phyloP scores from a whole-genome alignment of 2,329 filamentous ascomycete species.

The Alternaria sp. region DNA sequence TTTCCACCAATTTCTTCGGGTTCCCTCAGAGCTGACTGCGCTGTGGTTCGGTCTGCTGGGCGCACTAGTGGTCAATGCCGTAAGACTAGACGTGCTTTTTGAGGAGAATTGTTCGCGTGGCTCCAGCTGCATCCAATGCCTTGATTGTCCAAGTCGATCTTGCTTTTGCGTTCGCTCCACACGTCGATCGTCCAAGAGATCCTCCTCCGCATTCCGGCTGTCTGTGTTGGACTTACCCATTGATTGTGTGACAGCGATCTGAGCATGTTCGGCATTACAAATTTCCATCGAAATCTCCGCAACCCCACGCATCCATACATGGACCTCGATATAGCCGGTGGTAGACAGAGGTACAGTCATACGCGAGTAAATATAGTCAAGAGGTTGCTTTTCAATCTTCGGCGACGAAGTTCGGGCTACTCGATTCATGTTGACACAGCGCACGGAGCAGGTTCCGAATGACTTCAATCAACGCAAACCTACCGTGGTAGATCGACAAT shows the following conservation, averaged over 20 bases:
- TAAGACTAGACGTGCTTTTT: background rate
- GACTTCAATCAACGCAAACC: background rate
- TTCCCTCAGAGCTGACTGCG: background rate
- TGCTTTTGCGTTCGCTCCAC: slow-evolving; percentile 12
- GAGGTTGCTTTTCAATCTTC: slow-evolving; percentile 3
- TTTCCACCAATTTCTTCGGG: background rate
- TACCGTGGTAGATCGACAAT: background rate
- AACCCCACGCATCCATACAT: slow-evolving; percentile 5
- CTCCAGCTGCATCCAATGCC: background rate
- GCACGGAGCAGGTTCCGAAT: slow-evolving; percentile 2
- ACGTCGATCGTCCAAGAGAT: slow-evolving; percentile 5
- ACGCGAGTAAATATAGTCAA: background rate
- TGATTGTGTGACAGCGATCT: slow-evolving; percentile 2
- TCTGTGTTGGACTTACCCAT: background rate
- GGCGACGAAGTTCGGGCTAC: background rate
- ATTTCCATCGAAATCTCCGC: slow-evolving; percentile 8
- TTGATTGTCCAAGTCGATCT: background rate
- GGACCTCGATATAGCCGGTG: background rate
- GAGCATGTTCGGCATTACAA: background rate
- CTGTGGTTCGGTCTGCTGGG: background rate
- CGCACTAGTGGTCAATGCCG: background rate
- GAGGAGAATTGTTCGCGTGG: slow-evolving; percentile 3
- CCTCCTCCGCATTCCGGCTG: slow-evolving; percentile 5
- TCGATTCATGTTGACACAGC: slow-evolving; percentile 1
- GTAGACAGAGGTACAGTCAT: background rate